A percentile compares a stretch with the other conserved stretches of the same genome.
Conservation (phyloP, 371 early-diverging fungal genomes). For the Zychaea mexicana region DNA sequence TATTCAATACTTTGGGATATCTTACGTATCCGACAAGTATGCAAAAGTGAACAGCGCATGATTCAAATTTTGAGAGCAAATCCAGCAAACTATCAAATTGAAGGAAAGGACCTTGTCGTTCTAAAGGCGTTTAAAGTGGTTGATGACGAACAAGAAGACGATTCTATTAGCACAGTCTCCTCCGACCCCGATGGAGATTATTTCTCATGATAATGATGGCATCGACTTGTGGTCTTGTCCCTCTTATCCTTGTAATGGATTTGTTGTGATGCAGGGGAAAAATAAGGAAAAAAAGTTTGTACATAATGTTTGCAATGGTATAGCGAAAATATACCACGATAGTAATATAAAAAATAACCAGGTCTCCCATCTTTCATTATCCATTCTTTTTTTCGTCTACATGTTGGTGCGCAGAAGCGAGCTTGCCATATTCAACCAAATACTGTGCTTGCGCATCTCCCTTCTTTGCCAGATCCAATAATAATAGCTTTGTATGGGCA, state of each 20-base stretch:
- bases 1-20: conserved; percentile 31
- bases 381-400: conserved; percentile 4
- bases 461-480: conserved; percentile 20
- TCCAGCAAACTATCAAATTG: conserved; percentile 13
- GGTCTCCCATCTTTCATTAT: background rate
- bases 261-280: too few relatives aligned
- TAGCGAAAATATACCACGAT: too few relatives aligned
- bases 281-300: background rate
- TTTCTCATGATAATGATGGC: background rate
- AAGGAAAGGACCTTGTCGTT: conserved; percentile 13
- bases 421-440: conserved; percentile 30
- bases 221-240: background rate
- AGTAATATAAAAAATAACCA: background rate
- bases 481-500: conserved; percentile 20
- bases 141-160: background rate
- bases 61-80: conserved; percentile 10
- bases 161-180: too few relatives aligned
- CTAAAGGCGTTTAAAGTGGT: conserved; percentile 10
- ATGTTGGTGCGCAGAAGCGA: conserved; percentile 7
- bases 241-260: too few relatives aligned
- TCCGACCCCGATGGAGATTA: background rate
- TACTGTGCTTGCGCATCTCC: conserved; percentile 35
- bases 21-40: conserved; percentile 34
- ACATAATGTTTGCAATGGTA: too few relatives aligned
- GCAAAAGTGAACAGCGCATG: conserved; percentile 15